Conservation (phyloP, 2,329 filamentous ascomycete genomes). For the Ophiostoma himal-ulmi region DNA sequence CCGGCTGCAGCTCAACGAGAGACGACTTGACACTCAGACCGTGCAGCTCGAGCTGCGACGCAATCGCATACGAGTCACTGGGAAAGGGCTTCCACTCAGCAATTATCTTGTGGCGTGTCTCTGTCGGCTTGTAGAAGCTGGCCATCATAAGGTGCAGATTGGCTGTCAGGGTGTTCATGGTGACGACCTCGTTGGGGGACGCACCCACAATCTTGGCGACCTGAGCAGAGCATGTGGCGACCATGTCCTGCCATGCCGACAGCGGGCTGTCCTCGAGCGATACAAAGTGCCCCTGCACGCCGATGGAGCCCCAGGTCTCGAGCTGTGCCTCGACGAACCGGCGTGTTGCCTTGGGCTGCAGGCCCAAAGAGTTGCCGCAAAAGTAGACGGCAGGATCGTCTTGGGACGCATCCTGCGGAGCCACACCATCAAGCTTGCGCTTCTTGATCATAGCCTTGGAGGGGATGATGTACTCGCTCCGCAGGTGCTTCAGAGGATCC, state of each 20-base stretch:
- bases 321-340: conserved; percentile 66
- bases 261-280: conserved; percentile 55
- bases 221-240: conserved; percentile 64
- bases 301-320: conserved; percentile 76
- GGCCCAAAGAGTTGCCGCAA: conserved; percentile 82
- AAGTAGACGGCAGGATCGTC: conserved; percentile 65
- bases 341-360: conserved; percentile 66
- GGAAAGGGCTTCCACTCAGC: conserved; percentile 89
- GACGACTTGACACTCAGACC: conserved; percentile 58
- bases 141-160: conserved; percentile 80
- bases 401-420: conserved; percentile 28
- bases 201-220: conserved; percentile 71
- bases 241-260: conserved; percentile 70
- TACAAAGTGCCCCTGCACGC: conserved; percentile 77
- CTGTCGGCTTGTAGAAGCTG: conserved; percentile 70
- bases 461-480: conserved; percentile 71
- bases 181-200: conserved; percentile 69
- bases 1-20: conserved; percentile 68
- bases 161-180: conserved; percentile 81
- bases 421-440: conserved; percentile 20
- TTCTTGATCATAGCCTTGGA: conserved; percentile 51
- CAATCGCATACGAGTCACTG: conserved; percentile 80
- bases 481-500: conserved; percentile 55
- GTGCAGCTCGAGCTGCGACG: conserved; percentile 72
- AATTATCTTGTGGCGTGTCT: conserved; percentile 67